phyloP scores from a whole-genome alignment of 768 basidiomycete genomes.

The Tulasnella sp. region DNA sequence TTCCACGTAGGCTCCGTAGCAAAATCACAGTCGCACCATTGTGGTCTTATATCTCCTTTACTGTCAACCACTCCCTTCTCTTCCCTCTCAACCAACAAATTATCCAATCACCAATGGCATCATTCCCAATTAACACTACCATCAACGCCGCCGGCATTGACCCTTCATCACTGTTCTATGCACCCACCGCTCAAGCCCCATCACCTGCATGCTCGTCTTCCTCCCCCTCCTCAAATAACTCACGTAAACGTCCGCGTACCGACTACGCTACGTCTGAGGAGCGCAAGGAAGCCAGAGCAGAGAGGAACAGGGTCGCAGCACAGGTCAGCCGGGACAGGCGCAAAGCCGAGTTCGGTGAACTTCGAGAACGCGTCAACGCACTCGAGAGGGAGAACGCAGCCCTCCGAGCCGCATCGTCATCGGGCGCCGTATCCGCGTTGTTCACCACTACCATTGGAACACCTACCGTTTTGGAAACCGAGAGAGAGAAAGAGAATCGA shows the following conservation, averaged over 20 bases:
- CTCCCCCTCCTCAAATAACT: constrained; percentile 8
- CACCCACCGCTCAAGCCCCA: neutral
- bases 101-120: too few species aligned
- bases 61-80: too few species aligned
- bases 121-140: too few species aligned
- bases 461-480: constrained; percentile 3
- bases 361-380: constrained; percentile 56
- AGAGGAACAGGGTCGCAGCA: constrained; percentile 86
- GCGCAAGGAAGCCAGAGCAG: constrained; percentile 77
- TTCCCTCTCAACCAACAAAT: too few species aligned
- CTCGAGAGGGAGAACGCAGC: constrained; percentile 74
- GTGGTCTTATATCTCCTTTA: too few species aligned
- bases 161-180: too few species aligned
- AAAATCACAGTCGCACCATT: too few species aligned
- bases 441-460: constrained; percentile 13
- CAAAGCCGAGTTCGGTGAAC: constrained; percentile 66
- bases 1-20: too few species aligned
- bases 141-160: too few species aligned
- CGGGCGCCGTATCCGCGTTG: neutral
- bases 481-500: constrained; percentile 47
- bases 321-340: constrained; percentile 87
- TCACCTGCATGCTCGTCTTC: constrained; percentile 15
- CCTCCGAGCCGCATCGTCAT: constrained; percentile 33
- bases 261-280: constrained; percentile 54
- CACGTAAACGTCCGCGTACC: constrained; percentile 61